phyloP scores from a whole-genome alignment of 257 asterid genomes.

The Petunia secreta region DNA sequence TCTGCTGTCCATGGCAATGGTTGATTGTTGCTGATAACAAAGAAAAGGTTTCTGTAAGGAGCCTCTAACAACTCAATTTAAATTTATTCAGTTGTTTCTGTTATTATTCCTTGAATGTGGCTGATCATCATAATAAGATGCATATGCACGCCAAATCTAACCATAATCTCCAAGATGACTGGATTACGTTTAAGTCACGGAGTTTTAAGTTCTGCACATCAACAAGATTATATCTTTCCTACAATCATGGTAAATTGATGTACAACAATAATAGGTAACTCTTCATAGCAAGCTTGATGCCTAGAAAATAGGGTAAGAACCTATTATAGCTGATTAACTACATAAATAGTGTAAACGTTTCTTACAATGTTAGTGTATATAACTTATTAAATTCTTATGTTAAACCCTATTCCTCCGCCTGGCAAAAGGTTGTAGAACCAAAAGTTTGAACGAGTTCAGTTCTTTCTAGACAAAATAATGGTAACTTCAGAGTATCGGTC shows the following conservation, averaged over 20 bases:
- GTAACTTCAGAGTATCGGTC: too few species aligned
- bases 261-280: background rate
- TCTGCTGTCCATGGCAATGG: conserved; percentile 30
- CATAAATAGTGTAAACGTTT: too few species aligned
- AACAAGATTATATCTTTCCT: background rate
- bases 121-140: conserved; percentile 11
- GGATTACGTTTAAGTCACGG: background rate
- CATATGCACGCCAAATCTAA: too few species aligned
- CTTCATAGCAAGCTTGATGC: background rate
- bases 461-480: too few species aligned
- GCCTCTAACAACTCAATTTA: background rate
- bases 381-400: too few species aligned
- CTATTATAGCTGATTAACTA: too few species aligned
- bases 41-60: conserved; percentile 3
- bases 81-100: conserved; percentile 2
- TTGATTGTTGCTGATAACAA: background rate
- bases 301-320: background rate
- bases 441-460: too few species aligned
- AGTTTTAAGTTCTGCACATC: background rate
- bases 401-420: too few species aligned
- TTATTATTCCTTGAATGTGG: conserved; percentile 11
- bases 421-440: too few species aligned
- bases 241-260: background rate
- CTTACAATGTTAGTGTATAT: too few species aligned
- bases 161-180: too few species aligned